Conservation (phyloP, 768 basidiomycete genomes). For the Calocybe indica region DNA sequence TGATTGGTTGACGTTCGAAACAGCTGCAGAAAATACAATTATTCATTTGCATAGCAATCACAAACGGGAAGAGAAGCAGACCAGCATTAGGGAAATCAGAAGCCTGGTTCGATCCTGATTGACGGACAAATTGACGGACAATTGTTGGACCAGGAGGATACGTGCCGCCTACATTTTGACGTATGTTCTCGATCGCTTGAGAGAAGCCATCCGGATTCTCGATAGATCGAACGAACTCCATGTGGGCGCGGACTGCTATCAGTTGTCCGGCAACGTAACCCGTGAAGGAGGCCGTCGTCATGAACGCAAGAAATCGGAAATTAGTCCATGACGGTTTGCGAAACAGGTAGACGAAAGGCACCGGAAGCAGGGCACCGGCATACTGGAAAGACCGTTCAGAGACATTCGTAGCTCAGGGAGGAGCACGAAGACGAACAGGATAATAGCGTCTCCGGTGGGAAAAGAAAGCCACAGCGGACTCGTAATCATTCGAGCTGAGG, state of each 20-base stretch:
- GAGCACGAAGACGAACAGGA: slow-evolving; percentile 22
- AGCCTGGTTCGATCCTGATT: slow-evolving; percentile 9
- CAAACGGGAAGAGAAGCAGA: neutral
- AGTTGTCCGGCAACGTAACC: slow-evolving; percentile 26
- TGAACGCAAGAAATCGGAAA: slow-evolving; percentile 11
- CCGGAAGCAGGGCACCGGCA: slow-evolving; percentile 5
- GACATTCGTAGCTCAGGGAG: neutral
- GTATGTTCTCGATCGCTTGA: slow-evolving; percentile 35
- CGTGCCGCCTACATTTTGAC: slow-evolving; percentile 33
- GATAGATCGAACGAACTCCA: slow-evolving; percentile 29
- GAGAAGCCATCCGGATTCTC: slow-evolving; percentile 34
- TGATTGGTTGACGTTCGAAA: no score
- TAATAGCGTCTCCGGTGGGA: slow-evolving; percentile 37
- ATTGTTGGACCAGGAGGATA: slow-evolving; percentile 21
- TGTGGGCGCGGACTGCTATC: slow-evolving; percentile 22
- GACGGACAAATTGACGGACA: slow-evolving; percentile 13
- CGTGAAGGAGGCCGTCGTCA: slow-evolving; percentile 16
- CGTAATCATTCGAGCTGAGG: slow-evolving; percentile 49
- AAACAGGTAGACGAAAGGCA: slow-evolving; percentile 13
- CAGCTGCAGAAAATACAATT: no score
- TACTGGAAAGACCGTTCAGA: slow-evolving; percentile 6
- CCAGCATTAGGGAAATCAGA: slow-evolving; percentile 3
- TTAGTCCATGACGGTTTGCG: slow-evolving; percentile 18
- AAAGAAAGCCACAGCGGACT: slow-evolving; percentile 47
- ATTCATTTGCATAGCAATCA: no score